Evolutionary conservation across 202 grass and related monocot genomes (phyloP).

Genomic region (Tripidium arundinaceum): DNA sequence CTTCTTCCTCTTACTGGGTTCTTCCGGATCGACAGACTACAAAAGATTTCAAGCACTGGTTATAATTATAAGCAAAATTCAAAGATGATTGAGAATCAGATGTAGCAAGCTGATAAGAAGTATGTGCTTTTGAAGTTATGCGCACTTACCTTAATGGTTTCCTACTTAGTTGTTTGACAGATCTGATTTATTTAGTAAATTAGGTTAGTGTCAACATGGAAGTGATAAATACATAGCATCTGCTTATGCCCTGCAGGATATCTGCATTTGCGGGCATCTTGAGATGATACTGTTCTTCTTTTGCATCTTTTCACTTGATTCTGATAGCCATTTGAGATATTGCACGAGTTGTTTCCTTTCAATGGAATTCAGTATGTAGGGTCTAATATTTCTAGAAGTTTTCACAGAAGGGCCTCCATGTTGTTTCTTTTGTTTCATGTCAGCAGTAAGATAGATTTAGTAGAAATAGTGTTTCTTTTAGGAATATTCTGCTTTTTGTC

Average conservation of each 20-base stretch:
- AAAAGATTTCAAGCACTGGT: no score
- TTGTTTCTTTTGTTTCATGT: conserved; percentile 2
- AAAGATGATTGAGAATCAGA: neutral
- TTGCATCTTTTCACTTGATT: neutral
- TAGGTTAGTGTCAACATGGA: neutral
- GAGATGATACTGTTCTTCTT: neutral
- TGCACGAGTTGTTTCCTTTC: neutral
- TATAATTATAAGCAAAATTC: no score
- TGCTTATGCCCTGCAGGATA: neutral
- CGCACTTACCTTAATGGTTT: neutral
- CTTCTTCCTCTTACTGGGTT: neutral
- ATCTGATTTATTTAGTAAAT: neutral
- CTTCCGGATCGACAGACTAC: neutral
- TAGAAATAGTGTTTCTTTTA: neutral
- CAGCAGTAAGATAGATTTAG: neutral
- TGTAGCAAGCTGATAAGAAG: neutral
- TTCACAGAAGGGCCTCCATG: neutral
- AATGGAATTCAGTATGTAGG: neutral
- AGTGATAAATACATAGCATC: neutral
- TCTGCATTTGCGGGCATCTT: neutral
- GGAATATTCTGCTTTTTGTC: neutral
- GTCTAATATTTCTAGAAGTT: neutral
- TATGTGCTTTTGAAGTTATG: neutral
- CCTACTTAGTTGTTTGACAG: neutral
- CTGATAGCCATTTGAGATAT: neutral